Conservation (phyloP, 495 filamentous ascomycete genomes). For the Xylaria intraflava region DNA sequence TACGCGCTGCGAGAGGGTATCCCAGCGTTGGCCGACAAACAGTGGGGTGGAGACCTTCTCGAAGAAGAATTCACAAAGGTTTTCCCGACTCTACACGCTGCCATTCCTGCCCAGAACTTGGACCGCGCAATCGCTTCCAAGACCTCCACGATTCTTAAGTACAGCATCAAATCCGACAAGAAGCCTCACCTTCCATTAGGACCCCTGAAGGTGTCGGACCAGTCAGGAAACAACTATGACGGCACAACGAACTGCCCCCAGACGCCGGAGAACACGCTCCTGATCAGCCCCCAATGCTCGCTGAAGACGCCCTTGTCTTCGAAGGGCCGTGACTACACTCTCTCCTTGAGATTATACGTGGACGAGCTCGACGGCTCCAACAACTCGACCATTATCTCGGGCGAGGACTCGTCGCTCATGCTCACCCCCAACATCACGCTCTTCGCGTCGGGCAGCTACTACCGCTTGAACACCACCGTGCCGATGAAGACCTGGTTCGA, state of each 20-base stretch:
- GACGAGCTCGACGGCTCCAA: constrained; percentile 9
- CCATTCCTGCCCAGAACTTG: constrained; percentile 42
- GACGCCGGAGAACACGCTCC: constrained; percentile 15
- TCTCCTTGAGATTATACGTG: constrained; percentile 36
- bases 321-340: constrained; percentile 46
- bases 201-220: constrained; percentile 30
- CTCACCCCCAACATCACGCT: constrained; percentile 38
- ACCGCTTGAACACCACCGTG: constrained; percentile 38
- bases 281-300: constrained; percentile 29
- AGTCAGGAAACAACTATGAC: constrained; percentile 42
- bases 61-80: constrained; percentile 33
- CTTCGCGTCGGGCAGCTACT: constrained; percentile 41
- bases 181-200: no score
- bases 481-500: constrained; percentile 37
- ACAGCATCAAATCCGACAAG: constrained; percentile 19
- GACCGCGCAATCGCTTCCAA: constrained; percentile 37
- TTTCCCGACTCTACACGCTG: constrained; percentile 32
- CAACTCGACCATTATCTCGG: constrained; percentile 34
- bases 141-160: constrained; percentile 36
- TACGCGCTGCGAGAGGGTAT: constrained; percentile 43
- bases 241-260: constrained; percentile 29
- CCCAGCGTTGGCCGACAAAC: constrained; percentile 48
- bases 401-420: constrained; percentile 41
- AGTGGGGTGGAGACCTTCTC: constrained; percentile 45
- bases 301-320: constrained; percentile 38